Conservation (phyloP, 2,329 filamentous ascomycete genomes). For the Ophiocordyceps sinensis region DNA sequence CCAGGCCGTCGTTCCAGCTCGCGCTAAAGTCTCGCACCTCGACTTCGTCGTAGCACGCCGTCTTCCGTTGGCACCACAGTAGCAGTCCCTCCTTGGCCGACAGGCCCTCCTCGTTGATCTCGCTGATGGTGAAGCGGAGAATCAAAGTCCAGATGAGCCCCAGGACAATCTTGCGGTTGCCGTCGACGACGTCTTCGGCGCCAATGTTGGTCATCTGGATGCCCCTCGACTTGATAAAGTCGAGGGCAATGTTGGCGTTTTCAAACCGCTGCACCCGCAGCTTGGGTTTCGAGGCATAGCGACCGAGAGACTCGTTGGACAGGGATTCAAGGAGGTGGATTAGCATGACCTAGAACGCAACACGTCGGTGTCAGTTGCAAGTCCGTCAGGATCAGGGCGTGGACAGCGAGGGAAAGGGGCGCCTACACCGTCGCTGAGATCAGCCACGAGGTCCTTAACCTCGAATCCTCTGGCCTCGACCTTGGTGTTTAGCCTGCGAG, state of each 20-base stretch:
- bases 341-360: constrained; percentile 58
- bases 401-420: neutral
- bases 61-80: constrained; percentile 96
- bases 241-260: constrained; percentile 89
- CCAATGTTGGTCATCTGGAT: constrained; percentile 99
- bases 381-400: neutral
- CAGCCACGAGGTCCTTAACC: constrained; percentile 75
- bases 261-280: constrained; percentile 94
- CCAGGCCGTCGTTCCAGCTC: constrained; percentile 95
- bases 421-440: constrained; percentile 87
- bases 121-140: constrained; percentile 93
- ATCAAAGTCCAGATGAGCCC: constrained; percentile 98
- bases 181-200: constrained; percentile 94
- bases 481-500: constrained; percentile 81
- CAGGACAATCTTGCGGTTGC: constrained; percentile 93
- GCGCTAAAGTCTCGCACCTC: constrained; percentile 87
- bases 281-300: constrained; percentile 93
- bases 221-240: constrained; percentile 79
- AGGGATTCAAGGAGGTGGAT: constrained; percentile 97
- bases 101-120: constrained; percentile 96
- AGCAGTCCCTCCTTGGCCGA: constrained; percentile 92
- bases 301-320: constrained; percentile 83
- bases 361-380: neutral
- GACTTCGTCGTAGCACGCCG: constrained; percentile 94
- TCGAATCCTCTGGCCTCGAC: constrained; percentile 62